Conservation (phyloP, 768 basidiomycete genomes). For the Leccinum variicolor region DNA sequence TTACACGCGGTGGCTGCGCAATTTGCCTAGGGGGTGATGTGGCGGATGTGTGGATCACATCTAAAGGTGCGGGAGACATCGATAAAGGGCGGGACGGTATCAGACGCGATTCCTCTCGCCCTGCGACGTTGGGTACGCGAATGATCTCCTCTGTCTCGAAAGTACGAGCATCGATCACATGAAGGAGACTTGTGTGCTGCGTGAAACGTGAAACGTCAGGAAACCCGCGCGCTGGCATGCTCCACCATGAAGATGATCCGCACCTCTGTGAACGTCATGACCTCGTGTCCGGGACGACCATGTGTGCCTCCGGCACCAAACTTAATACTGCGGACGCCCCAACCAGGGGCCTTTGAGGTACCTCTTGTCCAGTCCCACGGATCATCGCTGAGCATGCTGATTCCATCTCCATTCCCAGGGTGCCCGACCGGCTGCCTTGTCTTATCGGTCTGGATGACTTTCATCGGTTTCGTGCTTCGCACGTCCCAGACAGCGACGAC, state of each 20-base stretch:
- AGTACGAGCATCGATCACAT: conserved; percentile 83
- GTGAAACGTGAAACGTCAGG: conserved; percentile 8
- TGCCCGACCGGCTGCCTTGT: conserved; percentile 28
- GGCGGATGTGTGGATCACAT: conserved; percentile 6
- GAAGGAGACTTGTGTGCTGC: conserved; percentile 79
- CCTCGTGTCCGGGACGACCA: conserved; percentile 55
- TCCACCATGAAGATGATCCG: conserved; percentile 14
- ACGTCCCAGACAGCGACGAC: conserved; percentile 82
- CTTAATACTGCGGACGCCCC: conserved; percentile 85
- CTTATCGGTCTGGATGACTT: conserved; percentile 59
- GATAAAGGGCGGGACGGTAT: conserved; percentile 11
- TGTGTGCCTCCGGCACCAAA: conserved; percentile 62
- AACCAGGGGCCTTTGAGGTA: conserved; percentile 61
- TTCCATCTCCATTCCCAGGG: conserved; percentile 38
- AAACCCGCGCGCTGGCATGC: background rate
- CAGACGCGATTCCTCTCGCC: conserved; percentile 14
- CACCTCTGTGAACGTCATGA: conserved; percentile 91
- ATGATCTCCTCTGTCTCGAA: conserved; percentile 76
- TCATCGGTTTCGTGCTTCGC: conserved; percentile 65
- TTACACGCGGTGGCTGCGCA: conserved; percentile 31
- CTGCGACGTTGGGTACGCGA: conserved; percentile 45
- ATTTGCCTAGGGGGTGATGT: conserved; percentile 15
- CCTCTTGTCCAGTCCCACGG: conserved; percentile 67
- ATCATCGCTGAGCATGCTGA: conserved; percentile 58
- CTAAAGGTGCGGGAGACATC: conserved; percentile 9